Conservation (phyloP, 1,139 yeast genomes). For the Hansenula anomala region DNA sequence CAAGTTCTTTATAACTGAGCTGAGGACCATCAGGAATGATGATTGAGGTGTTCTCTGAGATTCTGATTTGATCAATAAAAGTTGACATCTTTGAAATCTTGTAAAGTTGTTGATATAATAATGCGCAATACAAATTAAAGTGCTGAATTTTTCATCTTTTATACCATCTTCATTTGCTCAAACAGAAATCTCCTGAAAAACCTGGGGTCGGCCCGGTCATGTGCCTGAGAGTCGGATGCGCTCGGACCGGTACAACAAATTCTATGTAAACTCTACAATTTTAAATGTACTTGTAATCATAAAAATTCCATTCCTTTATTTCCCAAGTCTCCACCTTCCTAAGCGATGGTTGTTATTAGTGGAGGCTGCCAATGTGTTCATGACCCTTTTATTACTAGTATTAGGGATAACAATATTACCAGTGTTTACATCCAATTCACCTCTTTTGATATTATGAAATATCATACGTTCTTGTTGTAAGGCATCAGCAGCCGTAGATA, state of each 20-base stretch:
- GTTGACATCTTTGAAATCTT: constrained; percentile 15
- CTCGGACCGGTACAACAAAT: too few relatives aligned
- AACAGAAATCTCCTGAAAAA: too few relatives aligned
- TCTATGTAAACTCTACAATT: too few relatives aligned
- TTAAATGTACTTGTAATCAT: too few relatives aligned
- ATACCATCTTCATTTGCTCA: too few relatives aligned
- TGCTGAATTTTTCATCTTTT: too few relatives aligned
- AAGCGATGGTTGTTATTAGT: background rate
- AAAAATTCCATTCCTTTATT: too few relatives aligned
- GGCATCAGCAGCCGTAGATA: constrained; percentile 18
- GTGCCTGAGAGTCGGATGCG: too few relatives aligned
- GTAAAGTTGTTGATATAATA: too few relatives aligned
- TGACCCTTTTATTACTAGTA: background rate
- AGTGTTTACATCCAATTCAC: constrained; percentile 7
- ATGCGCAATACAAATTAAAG: too few relatives aligned
- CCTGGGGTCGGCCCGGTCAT: too few relatives aligned
- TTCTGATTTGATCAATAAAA: constrained; percentile 18
- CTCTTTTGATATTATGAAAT: constrained; percentile 17
- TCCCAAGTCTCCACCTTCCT: background rate
- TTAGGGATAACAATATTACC: constrained; percentile 2
- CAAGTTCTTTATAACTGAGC: constrained; percentile 33
- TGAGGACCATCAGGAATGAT: constrained; percentile 33
- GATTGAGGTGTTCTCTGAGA: constrained; percentile 33
- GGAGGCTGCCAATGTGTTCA: background rate
- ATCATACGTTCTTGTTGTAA: constrained; percentile 20